Evolutionary conservation across 1,139 yeast genomes (phyloP).

Genomic region (Candida frijolesensis): DNA sequence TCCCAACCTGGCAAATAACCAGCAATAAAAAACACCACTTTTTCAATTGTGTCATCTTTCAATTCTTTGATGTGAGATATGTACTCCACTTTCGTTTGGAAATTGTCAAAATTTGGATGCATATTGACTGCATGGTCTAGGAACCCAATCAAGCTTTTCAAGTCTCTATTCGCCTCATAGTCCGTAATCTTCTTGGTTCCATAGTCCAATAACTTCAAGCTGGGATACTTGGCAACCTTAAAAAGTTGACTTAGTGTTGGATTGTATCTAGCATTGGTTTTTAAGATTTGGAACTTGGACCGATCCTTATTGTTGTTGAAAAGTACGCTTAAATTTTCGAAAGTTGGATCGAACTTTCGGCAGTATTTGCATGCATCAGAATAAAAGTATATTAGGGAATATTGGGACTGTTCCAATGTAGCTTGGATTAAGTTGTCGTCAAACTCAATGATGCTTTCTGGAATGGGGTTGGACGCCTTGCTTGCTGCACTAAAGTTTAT

Average conservation of each 20-base stretch:
- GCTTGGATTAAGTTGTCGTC: conserved; percentile 20
- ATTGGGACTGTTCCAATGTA: conserved; percentile 25
- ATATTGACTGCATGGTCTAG: conserved; percentile 9
- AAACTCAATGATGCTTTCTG: conserved; percentile 18
- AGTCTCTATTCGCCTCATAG: conserved; percentile 25
- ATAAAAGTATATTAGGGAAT: conserved; percentile 45
- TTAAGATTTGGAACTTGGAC: conserved; percentile 32
- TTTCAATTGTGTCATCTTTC: conserved; percentile 11
- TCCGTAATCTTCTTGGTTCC: conserved; percentile 28
- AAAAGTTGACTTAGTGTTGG: conserved; percentile 28
- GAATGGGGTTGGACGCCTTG: neutral
- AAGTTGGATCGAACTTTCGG: conserved; percentile 36
- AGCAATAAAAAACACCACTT: conserved; percentile 30
- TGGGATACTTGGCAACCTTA: conserved; percentile 32
- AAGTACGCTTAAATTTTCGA: conserved; percentile 32
- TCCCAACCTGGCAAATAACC: conserved; percentile 33
- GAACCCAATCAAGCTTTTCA: conserved; percentile 23
- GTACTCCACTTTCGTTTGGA: conserved; percentile 17
- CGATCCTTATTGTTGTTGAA: conserved; percentile 22
- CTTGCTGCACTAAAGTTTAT: neutral
- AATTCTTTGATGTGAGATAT: conserved; percentile 9
- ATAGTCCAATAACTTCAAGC: conserved; percentile 33
- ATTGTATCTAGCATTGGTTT: conserved; percentile 31
- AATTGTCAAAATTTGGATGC: conserved; percentile 24
- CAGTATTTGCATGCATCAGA: conserved; percentile 44